A percentile compares a stretch with the other conserved stretches of the same genome.
Evolutionary conservation across 306 rosid genomes (phyloP).

Genomic region (Quercus agrifolia): DNA sequence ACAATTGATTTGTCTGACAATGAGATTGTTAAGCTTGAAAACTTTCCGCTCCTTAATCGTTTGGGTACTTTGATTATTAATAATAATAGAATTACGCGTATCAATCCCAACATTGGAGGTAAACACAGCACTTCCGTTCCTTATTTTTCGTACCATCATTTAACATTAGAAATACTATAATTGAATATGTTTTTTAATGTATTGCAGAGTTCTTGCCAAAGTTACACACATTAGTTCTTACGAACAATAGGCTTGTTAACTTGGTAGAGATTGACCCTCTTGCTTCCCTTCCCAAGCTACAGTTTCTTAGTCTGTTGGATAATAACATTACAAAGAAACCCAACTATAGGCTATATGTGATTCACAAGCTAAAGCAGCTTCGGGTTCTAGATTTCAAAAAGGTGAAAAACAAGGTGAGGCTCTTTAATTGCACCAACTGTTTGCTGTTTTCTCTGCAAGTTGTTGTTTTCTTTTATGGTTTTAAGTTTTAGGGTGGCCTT

Average conservation of each 20-base stretch:
- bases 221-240: constrained; percentile 78
- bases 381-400: constrained; percentile 90
- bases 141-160: neutral
- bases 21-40: constrained; percentile 92
- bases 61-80: constrained; percentile 84
- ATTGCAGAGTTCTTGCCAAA: constrained; percentile 82
- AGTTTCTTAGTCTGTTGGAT: constrained; percentile 81
- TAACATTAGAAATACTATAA: neutral
- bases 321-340: constrained; percentile 83
- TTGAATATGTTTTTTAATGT: constrained; percentile 14
- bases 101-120: constrained; percentile 85
- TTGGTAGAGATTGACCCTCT: constrained; percentile 88
- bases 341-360: constrained; percentile 81
- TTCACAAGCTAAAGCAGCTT: constrained; percentile 65
- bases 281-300: constrained; percentile 69
- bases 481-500: neutral
- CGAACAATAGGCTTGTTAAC: constrained; percentile 95
- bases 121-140: neutral
- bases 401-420: constrained; percentile 66
- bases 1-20: constrained; percentile 89
- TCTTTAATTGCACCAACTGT: neutral
- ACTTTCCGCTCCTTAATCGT: constrained; percentile 78
- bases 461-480: neutral
- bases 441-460: neutral
- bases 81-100: constrained; percentile 88